phyloP scores from a whole-genome alignment of 2,329 filamentous ascomycete genomes.

The Curvularia sp. region DNA sequence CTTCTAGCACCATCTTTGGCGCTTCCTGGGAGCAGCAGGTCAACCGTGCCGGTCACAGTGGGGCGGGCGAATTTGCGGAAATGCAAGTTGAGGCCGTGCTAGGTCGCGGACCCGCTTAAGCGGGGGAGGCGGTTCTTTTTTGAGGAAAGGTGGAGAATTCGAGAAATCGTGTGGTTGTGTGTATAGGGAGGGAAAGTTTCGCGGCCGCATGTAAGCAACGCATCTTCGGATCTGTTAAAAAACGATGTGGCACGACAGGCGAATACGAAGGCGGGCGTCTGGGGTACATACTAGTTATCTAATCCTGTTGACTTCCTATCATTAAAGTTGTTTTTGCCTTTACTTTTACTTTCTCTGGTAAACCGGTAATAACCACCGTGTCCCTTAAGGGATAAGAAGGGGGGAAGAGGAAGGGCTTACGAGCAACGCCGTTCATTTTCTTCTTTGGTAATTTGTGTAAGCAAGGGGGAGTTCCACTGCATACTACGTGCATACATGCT shows the following conservation, averaged over 20 bases:
- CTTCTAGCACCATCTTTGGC: background rate
- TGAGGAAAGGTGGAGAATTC: conserved; percentile 3
- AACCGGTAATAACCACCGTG: conserved; percentile 1
- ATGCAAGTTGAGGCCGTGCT: conserved; percentile 35
- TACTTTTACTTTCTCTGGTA: background rate
- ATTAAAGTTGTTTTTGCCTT: no score
- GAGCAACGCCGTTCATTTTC: conserved; percentile 1
- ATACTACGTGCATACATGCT: background rate
- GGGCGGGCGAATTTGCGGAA: conserved; percentile 32
- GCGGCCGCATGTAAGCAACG: conserved; percentile 19
- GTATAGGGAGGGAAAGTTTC: conserved; percentile 7
- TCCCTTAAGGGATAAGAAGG: background rate
- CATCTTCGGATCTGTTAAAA: conserved; percentile 9
- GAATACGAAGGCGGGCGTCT: background rate
- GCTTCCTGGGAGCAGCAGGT: conserved; percentile 8
- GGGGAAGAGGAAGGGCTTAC: background rate
- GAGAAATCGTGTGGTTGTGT: conserved; percentile 2
- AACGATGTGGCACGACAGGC: conserved; percentile 18
- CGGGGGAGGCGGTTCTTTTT: conserved; percentile 6
- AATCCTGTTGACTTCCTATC: background rate
- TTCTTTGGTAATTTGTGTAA: background rate
- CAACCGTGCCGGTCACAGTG: conserved; percentile 10
- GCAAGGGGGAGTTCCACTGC: background rate
- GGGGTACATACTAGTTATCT: background rate
- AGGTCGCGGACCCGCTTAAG: conserved; percentile 37